Percentiles rank a stretch among this genome's conserved stretches.
These are phyloP conservation scores for Cydonia oblonga DNA, from an alignment of 331 rosid species.

Conservation along the genomic window DNA sequence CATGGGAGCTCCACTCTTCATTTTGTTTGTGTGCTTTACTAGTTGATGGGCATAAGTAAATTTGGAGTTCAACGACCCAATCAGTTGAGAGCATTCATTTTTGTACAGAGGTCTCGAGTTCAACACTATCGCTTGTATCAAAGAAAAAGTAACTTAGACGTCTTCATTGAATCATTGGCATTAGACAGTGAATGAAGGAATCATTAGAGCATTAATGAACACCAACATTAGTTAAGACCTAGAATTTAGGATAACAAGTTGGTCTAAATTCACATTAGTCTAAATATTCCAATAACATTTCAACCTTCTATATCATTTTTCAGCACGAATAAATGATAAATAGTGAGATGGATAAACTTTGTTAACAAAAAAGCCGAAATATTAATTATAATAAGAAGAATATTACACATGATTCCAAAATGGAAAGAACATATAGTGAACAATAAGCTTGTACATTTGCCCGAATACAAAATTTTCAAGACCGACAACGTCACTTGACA, in stretches of 20 bases:
- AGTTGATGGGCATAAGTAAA: background rate
- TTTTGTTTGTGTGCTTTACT: background rate
- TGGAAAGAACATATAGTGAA: background rate
- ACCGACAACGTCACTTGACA: background rate
- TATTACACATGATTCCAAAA: background rate
- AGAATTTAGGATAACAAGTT: background rate
- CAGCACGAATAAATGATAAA: background rate
- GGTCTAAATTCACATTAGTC: background rate
- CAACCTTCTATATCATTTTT: background rate
- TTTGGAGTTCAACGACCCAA: fast-evolving
- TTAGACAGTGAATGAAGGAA: background rate
- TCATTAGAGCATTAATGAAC: background rate
- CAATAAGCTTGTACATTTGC: background rate
- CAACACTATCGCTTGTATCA: background rate
- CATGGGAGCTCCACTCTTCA: background rate
- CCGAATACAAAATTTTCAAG: background rate
- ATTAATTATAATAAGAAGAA: background rate
- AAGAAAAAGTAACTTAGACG: too few relatives aligned
- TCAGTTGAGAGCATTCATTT: too few relatives aligned
- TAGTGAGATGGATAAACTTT: background rate
- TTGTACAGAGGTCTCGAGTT: background rate
- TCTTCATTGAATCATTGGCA: background rate
- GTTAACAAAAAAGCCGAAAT: background rate
- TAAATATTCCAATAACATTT: background rate
- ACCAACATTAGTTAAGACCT: background rate